A percentile compares a stretch with the other conserved stretches of the same genome.
These are phyloP conservation scores for Citrus medica DNA, from an alignment of 345 rosid species.

Conservation along the genomic window DNA sequence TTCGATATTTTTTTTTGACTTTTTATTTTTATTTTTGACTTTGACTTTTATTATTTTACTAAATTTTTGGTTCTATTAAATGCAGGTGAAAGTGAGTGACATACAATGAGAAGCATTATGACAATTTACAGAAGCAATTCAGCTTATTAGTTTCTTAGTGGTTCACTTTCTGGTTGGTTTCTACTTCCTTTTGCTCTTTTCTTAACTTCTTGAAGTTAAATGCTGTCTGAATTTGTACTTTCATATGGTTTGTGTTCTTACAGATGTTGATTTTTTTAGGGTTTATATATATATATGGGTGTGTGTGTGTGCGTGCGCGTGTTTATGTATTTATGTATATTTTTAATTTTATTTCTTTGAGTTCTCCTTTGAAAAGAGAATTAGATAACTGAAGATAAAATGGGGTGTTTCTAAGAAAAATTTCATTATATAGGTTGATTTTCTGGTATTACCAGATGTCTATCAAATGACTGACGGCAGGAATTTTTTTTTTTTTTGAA, in stretches of 20 bases:
- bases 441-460: background rate
- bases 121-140: slow-evolving; percentile 12
- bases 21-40: background rate
- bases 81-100: slow-evolving; percentile 25
- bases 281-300: background rate
- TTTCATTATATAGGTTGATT: background rate
- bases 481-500: background rate
- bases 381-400: background rate
- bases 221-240: background rate
- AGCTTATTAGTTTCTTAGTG: slow-evolving; percentile 10
- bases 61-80: slow-evolving; percentile 10
- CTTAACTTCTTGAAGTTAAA: background rate
- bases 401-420: background rate
- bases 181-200: background rate
- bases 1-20: no score
- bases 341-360: no score
- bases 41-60: background rate
- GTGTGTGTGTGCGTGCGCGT: accelerated
- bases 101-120: background rate
- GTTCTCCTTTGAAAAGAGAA: background rate
- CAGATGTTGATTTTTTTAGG: background rate
- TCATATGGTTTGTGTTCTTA: background rate
- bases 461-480: background rate
- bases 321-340: no score
- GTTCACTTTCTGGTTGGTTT: slow-evolving; percentile 25